These are phyloP conservation scores for Umbelopsis ramanniana DNA, from an alignment of 192 early-diverging fungal species.

Conservation along the genomic window DNA sequence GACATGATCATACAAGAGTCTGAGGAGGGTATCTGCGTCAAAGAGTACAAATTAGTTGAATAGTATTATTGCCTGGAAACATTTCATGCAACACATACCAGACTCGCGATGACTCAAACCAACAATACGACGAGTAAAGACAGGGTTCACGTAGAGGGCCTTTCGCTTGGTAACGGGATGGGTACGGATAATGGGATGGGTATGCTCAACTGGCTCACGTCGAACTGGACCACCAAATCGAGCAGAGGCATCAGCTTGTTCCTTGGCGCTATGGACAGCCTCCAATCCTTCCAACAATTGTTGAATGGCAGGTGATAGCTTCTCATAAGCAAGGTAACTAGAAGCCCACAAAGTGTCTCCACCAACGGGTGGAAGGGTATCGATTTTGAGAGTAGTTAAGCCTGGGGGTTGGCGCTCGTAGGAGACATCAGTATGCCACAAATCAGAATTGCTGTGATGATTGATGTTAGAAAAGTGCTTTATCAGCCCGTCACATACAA, in stretches of 20 bases:
- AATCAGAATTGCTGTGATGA: neutral
- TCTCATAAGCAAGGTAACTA: conserved; percentile 37
- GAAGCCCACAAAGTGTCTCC: conserved; percentile 40
- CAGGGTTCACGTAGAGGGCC: conserved; percentile 64
- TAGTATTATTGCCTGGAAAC: neutral
- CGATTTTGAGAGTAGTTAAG: conserved; percentile 56
- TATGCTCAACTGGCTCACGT: conserved; percentile 39
- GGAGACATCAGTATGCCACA: conserved; percentile 60
- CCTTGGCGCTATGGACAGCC: conserved; percentile 41
- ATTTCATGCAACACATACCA: neutral
- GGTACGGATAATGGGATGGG: conserved; percentile 59
- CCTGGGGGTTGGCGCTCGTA: conserved; percentile 62
- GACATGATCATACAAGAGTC: conserved; percentile 60
- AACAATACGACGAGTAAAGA: conserved; percentile 63
- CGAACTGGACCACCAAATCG: conserved; percentile 14
- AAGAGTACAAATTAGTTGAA: neutral
- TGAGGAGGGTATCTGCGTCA: conserved; percentile 51
- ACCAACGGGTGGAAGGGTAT: conserved; percentile 42
- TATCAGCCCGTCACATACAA: conserved; percentile 27
- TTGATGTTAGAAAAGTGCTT: neutral
- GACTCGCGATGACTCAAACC: conserved; percentile 54
- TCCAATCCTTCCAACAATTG: conserved; percentile 38
- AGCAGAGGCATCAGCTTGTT: conserved; percentile 25
- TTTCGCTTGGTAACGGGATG: conserved; percentile 77
- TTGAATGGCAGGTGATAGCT: conserved; percentile 27